Conservation (phyloP, 139 green algal species). For the Tetratostichococcus sp. region DNA sequence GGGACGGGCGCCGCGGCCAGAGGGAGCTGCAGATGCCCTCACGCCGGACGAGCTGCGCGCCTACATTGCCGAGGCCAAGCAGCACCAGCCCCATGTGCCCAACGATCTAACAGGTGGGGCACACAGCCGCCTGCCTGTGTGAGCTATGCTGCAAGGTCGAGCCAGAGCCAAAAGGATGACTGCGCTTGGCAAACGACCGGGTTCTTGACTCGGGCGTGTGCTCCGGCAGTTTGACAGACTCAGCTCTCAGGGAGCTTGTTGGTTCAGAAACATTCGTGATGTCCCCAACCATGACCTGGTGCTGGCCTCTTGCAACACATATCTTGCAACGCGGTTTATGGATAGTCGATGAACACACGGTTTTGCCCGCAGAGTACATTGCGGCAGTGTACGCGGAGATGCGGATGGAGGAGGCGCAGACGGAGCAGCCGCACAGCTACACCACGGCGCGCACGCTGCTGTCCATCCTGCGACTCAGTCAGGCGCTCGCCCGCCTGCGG, state of each 20-base stretch:
- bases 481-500: slow-evolving; percentile 83
- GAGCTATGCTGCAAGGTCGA: too few relatives aligned
- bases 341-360: too few relatives aligned
- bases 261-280: too few relatives aligned
- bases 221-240: too few relatives aligned
- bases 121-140: neutral
- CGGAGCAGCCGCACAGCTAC: slow-evolving; percentile 63
- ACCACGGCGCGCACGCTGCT: slow-evolving; percentile 95
- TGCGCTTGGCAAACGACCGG: too few relatives aligned
- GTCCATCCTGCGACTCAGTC: slow-evolving; percentile 85
- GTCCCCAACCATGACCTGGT: too few relatives aligned
- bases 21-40: slow-evolving; percentile 37
- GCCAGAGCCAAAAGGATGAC: too few relatives aligned
- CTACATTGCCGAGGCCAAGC: slow-evolving; percentile 82
- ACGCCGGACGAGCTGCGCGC: slow-evolving; percentile 63
- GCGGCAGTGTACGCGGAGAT: slow-evolving; percentile 84
- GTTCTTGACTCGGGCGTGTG: too few relatives aligned
- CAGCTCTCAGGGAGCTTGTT: too few relatives aligned
- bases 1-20: slow-evolving; percentile 17
- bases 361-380: slow-evolving; percentile 67
- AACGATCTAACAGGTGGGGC: slow-evolving; percentile 60
- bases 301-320: too few relatives aligned
- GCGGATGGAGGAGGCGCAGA: slow-evolving; percentile 47
- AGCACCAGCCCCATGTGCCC: slow-evolving; percentile 71
- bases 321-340: too few relatives aligned